These are phyloP conservation scores for Detonula confervacea DNA, from an alignment of 352 stramenopile genomes.

Conservation along the genomic window DNA sequence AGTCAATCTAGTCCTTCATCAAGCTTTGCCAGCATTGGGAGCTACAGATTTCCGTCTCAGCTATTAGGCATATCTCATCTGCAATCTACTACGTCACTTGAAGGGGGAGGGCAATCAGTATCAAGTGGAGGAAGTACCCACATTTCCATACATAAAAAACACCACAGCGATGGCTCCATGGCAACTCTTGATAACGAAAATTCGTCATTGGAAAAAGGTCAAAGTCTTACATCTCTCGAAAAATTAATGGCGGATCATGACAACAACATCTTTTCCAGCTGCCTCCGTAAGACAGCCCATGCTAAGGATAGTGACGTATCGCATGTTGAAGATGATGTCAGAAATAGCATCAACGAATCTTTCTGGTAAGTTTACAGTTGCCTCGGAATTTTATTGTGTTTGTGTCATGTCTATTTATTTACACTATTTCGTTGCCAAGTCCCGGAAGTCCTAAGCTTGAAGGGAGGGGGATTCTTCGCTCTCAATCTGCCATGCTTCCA, in stretches of 20 bases:
- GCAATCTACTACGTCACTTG: slow-evolving; percentile 55
- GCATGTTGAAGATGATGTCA: slow-evolving; percentile 15
- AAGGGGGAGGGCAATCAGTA: slow-evolving; percentile 32
- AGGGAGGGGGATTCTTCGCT: slow-evolving; percentile 9
- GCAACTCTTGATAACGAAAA: slow-evolving; percentile 19
- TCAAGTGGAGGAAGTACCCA: slow-evolving; percentile 33
- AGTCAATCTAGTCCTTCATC: slow-evolving; percentile 60
- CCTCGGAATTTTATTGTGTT: neutral
- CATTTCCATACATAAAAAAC: slow-evolving; percentile 17
- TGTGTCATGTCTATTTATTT: no score
- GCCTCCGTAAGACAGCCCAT: slow-evolving; percentile 4
- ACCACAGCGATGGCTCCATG: slow-evolving; percentile 28
- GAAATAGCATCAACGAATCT: slow-evolving; percentile 31
- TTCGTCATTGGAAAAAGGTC: slow-evolving; percentile 17
- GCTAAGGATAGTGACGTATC: slow-evolving; percentile 15
- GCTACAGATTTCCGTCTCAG: slow-evolving; percentile 31
- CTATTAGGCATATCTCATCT: slow-evolving; percentile 27
- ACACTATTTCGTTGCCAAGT: slow-evolving; percentile 11
- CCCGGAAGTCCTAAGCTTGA: slow-evolving; percentile 32
- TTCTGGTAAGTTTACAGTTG: slow-evolving; percentile 42
- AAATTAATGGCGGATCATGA: slow-evolving; percentile 60
- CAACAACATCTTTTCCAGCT: slow-evolving; percentile 39
- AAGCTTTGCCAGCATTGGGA: slow-evolving; percentile 59
- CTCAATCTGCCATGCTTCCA: slow-evolving; percentile 30
- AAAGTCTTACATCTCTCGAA: slow-evolving; percentile 36